These are phyloP conservation scores for Lentinula aciculospora DNA, from an alignment of 768 basidiomycete genomes.

Conservation along the genomic window DNA sequence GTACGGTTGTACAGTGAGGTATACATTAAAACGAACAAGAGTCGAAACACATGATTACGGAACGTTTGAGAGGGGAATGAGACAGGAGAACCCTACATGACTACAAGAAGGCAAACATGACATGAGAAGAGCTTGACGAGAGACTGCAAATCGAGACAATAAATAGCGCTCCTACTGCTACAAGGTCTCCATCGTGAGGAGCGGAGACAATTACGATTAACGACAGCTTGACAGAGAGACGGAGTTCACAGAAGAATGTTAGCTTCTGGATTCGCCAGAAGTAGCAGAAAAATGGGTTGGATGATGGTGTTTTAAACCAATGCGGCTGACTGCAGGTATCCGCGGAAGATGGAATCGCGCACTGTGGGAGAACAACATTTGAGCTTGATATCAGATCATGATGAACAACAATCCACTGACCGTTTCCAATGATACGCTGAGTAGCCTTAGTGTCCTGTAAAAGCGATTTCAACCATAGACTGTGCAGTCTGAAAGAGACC, in stretches of 20 bases:
- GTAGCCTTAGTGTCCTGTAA: constrained; percentile 76
- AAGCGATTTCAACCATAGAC: neutral
- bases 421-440: constrained; percentile 77
- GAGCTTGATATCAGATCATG: neutral
- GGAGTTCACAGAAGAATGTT: neutral
- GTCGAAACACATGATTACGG: neutral
- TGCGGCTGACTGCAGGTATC: constrained; percentile 67
- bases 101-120: neutral
- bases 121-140: neutral
- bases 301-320: constrained; percentile 30
- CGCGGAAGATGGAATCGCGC: constrained; percentile 71
- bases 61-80: neutral
- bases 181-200: neutral
- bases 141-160: neutral
- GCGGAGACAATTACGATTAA: neutral
- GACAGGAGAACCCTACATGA: neutral
- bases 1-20: neutral
- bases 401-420: constrained; percentile 30
- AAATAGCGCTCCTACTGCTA: neutral
- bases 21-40: neutral
- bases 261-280: neutral
- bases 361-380: constrained; percentile 29
- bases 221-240: neutral
- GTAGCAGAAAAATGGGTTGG: neutral
- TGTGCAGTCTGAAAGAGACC: neutral